These are phyloP conservation scores for Salvia miltiorrhiza DNA, from an alignment of 257 asterid genomes.

Conservation along the genomic window DNA sequence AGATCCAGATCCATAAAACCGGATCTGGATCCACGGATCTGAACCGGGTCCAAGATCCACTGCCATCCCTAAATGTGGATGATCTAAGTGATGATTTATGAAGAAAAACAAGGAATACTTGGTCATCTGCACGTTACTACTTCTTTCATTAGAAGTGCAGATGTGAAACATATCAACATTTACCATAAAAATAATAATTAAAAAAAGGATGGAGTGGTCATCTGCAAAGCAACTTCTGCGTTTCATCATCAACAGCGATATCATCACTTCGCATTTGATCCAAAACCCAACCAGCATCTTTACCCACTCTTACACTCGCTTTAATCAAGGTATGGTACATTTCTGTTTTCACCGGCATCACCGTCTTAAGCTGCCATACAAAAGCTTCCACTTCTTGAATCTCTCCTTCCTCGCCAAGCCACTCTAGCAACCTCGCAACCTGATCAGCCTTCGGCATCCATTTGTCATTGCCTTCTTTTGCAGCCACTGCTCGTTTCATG, in stretches of 20 bases:
- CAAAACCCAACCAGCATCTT: constrained; percentile 20
- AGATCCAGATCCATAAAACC: too few relatives aligned
- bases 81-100: too few relatives aligned
- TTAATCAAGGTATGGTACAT: constrained; percentile 32
- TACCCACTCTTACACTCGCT: constrained; percentile 28
- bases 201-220: constrained; percentile 10
- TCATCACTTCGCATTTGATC: constrained; percentile 32
- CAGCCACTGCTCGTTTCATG: constrained; percentile 52
- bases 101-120: too few relatives aligned
- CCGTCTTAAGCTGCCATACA: constrained; percentile 32
- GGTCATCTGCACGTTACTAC: too few relatives aligned
- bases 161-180: too few relatives aligned
- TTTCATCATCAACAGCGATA: constrained; percentile 34
- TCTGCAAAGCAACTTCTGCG: constrained; percentile 25
- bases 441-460: constrained; percentile 53
- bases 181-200: too few relatives aligned
- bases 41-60: too few relatives aligned
- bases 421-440: constrained; percentile 29
- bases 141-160: too few relatives aligned
- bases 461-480: constrained; percentile 28
- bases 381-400: constrained; percentile 43
- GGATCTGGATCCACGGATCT: too few relatives aligned
- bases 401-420: constrained; percentile 47
- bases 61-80: too few relatives aligned
- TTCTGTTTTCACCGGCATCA: constrained; percentile 27